A percentile compares a stretch with the other conserved stretches of the same genome.
phyloP scores from a whole-genome alignment of 495 filamentous ascomycete species.

The Aspergillus conjunctus region DNA sequence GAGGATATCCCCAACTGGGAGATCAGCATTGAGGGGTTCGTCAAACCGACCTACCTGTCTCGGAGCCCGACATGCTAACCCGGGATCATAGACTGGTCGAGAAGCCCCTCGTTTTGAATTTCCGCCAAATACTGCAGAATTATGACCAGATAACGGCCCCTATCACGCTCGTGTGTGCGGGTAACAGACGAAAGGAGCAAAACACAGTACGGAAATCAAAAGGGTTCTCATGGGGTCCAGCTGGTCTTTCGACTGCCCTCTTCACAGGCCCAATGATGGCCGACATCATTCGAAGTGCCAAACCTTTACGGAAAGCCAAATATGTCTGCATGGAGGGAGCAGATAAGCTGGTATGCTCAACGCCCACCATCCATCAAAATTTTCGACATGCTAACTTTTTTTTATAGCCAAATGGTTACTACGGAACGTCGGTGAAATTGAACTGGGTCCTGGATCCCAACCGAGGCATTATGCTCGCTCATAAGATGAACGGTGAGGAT shows the following conservation, averaged over 20 bases:
- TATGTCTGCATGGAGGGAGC: constrained; percentile 95
- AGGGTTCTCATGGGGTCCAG: constrained; percentile 94
- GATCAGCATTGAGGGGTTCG: constrained; percentile 79
- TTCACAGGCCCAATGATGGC: constrained; percentile 83
- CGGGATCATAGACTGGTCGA: constrained; percentile 61
- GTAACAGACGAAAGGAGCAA: constrained; percentile 93
- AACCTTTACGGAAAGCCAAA: constrained; percentile 68
- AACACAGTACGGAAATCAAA: constrained; percentile 91
- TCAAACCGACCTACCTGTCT: constrained; percentile 4
- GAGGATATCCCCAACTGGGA: constrained; percentile 77
- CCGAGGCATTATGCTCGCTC: constrained; percentile 83
- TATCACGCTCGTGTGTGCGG: constrained; percentile 90
- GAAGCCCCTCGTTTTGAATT: constrained; percentile 69
- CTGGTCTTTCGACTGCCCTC: constrained; percentile 84
- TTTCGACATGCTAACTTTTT: constrained; percentile 1
- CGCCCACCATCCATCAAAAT: neutral
- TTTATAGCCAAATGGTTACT: constrained; percentile 77
- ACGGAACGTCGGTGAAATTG: constrained; percentile 86
- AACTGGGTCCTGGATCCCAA: constrained; percentile 88
- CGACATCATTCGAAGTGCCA: constrained; percentile 70
- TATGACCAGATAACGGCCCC: constrained; percentile 87
- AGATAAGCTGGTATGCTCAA: constrained; percentile 65
- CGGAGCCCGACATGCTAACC: neutral
- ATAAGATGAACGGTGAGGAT: constrained; percentile 90
- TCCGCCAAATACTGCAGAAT: constrained; percentile 72